Conservation (phyloP, 768 basidiomycete species). For the Hygrocybe coccinea region DNA sequence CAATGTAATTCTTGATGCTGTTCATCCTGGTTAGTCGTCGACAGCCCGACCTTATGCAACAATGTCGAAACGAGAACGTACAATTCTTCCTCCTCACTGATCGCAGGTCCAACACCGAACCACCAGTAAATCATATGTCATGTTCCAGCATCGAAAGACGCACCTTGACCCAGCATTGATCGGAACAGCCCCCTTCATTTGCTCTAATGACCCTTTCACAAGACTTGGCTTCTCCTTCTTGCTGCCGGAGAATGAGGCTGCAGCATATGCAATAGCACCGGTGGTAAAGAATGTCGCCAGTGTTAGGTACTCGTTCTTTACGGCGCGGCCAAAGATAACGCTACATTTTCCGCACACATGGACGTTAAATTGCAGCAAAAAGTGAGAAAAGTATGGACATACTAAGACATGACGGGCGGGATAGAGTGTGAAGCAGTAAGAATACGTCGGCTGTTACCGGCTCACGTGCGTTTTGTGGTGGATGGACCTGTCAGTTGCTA, state of each 20-base stretch:
- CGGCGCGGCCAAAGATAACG: slow-evolving; percentile 70
- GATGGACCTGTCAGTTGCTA: no score
- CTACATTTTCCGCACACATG: slow-evolving; percentile 31
- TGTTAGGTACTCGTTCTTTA: slow-evolving; percentile 78
- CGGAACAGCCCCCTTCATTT: slow-evolving; percentile 61
- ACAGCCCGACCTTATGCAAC: slow-evolving; percentile 24
- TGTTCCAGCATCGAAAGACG: slow-evolving; percentile 25
- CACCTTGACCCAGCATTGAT: slow-evolving; percentile 66
- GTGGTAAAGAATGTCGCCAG: slow-evolving; percentile 58
- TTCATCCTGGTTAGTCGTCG: slow-evolving; percentile 44
- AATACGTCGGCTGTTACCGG: no score
- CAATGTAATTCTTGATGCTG: slow-evolving; percentile 77
- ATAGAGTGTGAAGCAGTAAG: no score
- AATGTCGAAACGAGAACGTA: slow-evolving; percentile 38
- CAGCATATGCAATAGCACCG: slow-evolving; percentile 50
- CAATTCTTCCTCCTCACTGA: slow-evolving; percentile 83
- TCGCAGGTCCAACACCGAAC: slow-evolving; percentile 13
- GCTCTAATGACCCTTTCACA: slow-evolving; percentile 42
- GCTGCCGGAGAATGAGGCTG: slow-evolving; percentile 44
- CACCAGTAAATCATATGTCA: neutral
- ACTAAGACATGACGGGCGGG: neutral
- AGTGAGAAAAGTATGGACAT: neutral
- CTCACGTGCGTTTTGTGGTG: no score
- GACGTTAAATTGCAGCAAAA: no score
- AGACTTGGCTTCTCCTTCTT: slow-evolving; percentile 44